Evolutionary conservation across 202 grass and related monocot genomes (phyloP), one percentile per base, ranked within the genome.

Genomic region (Carex sylvatica): DNA sequence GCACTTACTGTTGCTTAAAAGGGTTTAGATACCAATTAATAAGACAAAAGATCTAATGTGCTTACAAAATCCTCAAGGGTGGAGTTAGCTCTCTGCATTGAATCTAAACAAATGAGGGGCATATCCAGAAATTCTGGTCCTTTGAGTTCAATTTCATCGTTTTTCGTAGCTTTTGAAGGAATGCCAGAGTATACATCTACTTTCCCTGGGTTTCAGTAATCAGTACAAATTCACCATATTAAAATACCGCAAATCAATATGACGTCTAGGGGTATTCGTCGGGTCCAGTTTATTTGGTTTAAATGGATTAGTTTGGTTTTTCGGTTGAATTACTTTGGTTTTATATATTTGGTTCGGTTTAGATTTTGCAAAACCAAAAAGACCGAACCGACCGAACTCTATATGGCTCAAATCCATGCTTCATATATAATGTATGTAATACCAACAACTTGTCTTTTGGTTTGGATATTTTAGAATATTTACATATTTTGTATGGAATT

Each of bases 31-130:
- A 55, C 3, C 13, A 16, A 9, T 19, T 19, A 44, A 44, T n/a
- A 24, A 56, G 3, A 75, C 55, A 74, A 74, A 31, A 18, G 47
- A 30, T 55, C 24, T 31, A 30, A 84, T 23, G 36, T 82, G 70
- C 91, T 60, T 75, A 95, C 92, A 86, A 98, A 98, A 87, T 98
- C 89, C 82, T 95, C 92, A 56, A 98, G 89, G 15, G 91, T 98
- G 63, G 92, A 95, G 55, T 91, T 98, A 65, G 91, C 88, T 74
- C 86, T 87, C 67, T 65, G 54, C 87, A 93, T 90, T 36, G 90
- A 83, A 85, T 98, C 89, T 65, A 95, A 89, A 64, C 86, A 81
- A 86, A 98, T 75, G 79, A 89, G 65, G 35, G 92, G 86, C 16
- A 31, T 22, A 61, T 84, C 83, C 19, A 65, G 63, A 85, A 83